phyloP scores from a whole-genome alignment of 2,329 filamentous ascomycete species.

The Pestalotiopsis sp. region DNA sequence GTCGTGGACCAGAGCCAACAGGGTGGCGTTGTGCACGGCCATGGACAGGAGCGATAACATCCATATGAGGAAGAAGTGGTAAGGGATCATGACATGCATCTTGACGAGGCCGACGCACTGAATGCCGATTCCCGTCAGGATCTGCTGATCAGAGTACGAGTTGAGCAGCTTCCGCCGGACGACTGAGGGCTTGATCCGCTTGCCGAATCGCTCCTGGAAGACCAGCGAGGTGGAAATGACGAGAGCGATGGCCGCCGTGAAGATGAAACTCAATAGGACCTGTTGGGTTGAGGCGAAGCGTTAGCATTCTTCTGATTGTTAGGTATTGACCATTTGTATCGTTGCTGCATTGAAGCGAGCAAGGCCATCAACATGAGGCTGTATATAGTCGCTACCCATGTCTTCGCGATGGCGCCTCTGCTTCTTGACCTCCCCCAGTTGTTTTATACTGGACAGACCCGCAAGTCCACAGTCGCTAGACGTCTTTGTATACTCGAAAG shows the following conservation, averaged over 20 bases:
- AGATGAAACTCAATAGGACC: conserved; percentile 68
- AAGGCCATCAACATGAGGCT: too few species aligned
- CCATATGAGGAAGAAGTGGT: conserved; percentile 75
- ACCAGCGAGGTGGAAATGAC: conserved; percentile 59
- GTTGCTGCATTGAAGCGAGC: too few species aligned
- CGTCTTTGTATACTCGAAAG: background rate
- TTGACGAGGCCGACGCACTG: conserved; percentile 66
- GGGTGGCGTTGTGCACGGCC: conserved; percentile 65
- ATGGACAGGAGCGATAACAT: conserved; percentile 67
- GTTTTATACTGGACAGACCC: too few species aligned
- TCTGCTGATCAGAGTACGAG: conserved; percentile 69
- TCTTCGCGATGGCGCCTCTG: too few species aligned
- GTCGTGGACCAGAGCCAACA: conserved; percentile 67
- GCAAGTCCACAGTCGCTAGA: background rate
- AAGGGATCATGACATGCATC: conserved; percentile 60
- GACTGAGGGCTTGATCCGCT: conserved; percentile 46
- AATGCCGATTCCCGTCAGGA: conserved; percentile 70
- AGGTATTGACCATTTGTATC: too few species aligned
- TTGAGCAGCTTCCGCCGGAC: conserved; percentile 67
- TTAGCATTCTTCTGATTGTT: too few species aligned
- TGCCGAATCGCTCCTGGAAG: conserved; percentile 46
- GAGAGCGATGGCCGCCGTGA: conserved; percentile 62
- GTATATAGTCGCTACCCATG: too few species aligned
- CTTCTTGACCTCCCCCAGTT: too few species aligned
- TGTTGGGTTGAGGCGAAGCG: conserved; percentile 24